phyloP scores from a whole-genome alignment of 2,329 filamentous ascomycete species.

The Thelonectria blattea region DNA sequence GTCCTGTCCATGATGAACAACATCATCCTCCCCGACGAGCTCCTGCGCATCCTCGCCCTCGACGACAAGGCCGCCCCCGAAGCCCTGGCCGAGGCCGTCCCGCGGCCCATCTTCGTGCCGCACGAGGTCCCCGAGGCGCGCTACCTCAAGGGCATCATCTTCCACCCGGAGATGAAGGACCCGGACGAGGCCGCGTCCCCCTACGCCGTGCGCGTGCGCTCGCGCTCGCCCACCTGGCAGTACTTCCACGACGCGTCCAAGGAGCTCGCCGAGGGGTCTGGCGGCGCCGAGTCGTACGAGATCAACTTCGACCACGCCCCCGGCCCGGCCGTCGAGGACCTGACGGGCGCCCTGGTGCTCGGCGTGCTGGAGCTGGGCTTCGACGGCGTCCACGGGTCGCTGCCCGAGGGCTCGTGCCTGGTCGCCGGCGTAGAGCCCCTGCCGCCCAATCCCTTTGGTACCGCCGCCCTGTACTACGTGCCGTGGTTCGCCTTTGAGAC shows the following conservation, averaged over 20 bases:
- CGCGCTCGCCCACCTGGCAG: conserved; percentile 39
- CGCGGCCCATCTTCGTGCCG: conserved; percentile 36
- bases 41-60: conserved; percentile 27
- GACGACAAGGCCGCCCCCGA: conserved; percentile 1
- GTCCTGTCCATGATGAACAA: conserved; percentile 37
- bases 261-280: conserved; percentile 2
- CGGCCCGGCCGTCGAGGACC: conserved; percentile 27
- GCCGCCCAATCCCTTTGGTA: conserved; percentile 36
- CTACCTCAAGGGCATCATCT: conserved; percentile 36
- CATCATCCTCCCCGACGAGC: conserved; percentile 34
- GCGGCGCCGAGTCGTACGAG: conserved; percentile 30
- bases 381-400: conserved; percentile 17
- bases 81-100: conserved; percentile 23
- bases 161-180: conserved; percentile 30
- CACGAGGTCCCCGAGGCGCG: conserved; percentile 25
- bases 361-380: conserved; percentile 34
- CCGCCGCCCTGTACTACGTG: conserved; percentile 34
- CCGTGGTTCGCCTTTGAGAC: conserved; percentile 41
- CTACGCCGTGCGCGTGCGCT: conserved; percentile 26
- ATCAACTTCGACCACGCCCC: conserved; percentile 36
- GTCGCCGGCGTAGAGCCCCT: conserved; percentile 36
- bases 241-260: conserved; percentile 28
- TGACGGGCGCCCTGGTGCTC: conserved; percentile 29
- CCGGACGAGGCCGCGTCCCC: not conserved
- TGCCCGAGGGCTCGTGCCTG: conserved; percentile 26